These are phyloP conservation scores for Protomyces lactucae-debilis DNA, from an alignment of 1,139 yeast species.

Conservation along the genomic window DNA sequence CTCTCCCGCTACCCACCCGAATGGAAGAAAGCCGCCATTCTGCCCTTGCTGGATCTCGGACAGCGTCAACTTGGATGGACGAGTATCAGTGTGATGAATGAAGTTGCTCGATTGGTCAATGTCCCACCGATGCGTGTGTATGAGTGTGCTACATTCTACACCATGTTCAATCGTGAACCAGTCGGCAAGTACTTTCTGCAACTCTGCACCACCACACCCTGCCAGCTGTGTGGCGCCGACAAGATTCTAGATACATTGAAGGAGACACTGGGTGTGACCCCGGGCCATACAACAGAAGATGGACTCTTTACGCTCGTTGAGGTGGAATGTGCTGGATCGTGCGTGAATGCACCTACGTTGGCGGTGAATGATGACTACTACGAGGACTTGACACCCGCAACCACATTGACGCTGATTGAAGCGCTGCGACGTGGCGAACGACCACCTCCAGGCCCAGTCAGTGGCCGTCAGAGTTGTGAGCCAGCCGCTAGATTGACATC, in stretches of 20 bases:
- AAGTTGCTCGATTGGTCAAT: constrained; percentile 77
- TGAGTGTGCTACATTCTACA: constrained; percentile 88
- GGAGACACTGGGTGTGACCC: constrained; percentile 57
- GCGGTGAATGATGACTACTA: constrained; percentile 78
- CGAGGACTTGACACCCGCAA: constrained; percentile 74
- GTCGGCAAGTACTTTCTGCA: constrained; percentile 82
- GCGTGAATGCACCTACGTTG: constrained; percentile 87
- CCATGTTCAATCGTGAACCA: constrained; percentile 85
- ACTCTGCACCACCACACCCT: constrained; percentile 86
- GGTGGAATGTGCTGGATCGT: constrained; percentile 89
- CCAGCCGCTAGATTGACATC: constrained; percentile 42
- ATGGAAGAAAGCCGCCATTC: constrained; percentile 80
- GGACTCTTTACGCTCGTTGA: constrained; percentile 76
- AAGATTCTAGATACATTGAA: constrained; percentile 67
- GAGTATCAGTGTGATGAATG: constrained; percentile 86
- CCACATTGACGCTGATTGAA: constrained; percentile 57
- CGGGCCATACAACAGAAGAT: constrained; percentile 76
- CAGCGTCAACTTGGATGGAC: constrained; percentile 87
- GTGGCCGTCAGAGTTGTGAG: constrained; percentile 68
- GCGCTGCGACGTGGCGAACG: constrained; percentile 62
- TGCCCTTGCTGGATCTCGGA: constrained; percentile 83
- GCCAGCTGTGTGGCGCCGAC: constrained; percentile 81
- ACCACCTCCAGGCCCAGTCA: constrained; percentile 62
- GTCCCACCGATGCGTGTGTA: constrained; percentile 95
- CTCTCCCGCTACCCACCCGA: constrained; percentile 57